Conservation (phyloP, 805 yeast species). For the Lachancea sp. region DNA sequence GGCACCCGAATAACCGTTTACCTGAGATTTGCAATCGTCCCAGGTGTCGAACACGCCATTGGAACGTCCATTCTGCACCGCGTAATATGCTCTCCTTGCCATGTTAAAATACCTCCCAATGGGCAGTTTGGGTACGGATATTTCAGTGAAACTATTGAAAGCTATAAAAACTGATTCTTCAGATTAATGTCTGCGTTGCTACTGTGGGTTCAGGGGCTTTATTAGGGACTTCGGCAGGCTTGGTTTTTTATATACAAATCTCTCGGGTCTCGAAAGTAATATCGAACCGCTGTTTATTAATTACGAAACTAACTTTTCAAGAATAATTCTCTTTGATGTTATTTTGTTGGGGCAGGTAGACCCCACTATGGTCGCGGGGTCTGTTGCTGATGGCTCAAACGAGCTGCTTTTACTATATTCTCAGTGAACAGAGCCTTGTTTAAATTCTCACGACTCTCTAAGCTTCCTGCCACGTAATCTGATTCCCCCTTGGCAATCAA, state of each 20-base stretch:
- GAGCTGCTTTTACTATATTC: conserved; percentile 22
- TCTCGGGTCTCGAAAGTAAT: too few species aligned
- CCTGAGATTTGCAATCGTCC: conserved; percentile 49
- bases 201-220: too few species aligned
- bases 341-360: too few species aligned
- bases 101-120: conserved; percentile 1
- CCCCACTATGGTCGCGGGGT: not conserved
- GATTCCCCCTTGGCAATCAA: conserved; percentile 59
- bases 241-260: too few species aligned
- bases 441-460: conserved; percentile 53
- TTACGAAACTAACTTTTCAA: too few species aligned
- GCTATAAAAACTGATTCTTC: too few species aligned
- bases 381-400: not conserved
- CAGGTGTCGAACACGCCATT: conserved; percentile 57
- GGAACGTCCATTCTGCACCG: conserved; percentile 47
- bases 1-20: conserved; percentile 52
- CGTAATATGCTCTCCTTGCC: conserved; percentile 33
- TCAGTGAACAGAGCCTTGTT: conserved; percentile 32
- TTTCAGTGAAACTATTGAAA: not conserved
- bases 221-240: too few species aligned
- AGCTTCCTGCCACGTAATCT: conserved; percentile 50
- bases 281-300: too few species aligned
- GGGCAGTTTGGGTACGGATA: not conserved
- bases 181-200: too few species aligned
- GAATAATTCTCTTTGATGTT: too few species aligned